Percentiles rank a stretch among this genome's conserved stretches.
phyloP scores from a whole-genome alignment of 305 asterid species.

The Plantago coronopus region DNA sequence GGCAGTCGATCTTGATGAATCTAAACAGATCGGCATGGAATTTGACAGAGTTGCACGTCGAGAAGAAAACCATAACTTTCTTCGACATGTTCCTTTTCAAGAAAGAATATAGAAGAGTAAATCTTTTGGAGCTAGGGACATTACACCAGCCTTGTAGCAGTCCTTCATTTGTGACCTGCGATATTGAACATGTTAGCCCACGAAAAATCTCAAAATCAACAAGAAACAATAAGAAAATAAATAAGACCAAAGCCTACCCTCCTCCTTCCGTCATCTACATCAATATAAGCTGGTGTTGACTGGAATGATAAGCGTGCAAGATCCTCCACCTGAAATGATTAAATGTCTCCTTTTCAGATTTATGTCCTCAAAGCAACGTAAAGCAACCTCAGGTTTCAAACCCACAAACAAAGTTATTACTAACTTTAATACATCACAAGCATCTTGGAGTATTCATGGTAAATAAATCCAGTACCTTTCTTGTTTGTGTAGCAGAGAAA shows the following conservation, averaged over 20 bases:
- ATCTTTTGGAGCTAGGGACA: slow-evolving; percentile 74
- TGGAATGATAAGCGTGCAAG: slow-evolving; percentile 89
- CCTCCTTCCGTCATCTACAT: slow-evolving; percentile 82
- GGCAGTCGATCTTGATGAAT: slow-evolving; percentile 63
- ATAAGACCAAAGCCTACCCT: slow-evolving; percentile 34
- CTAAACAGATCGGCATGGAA: slow-evolving; percentile 80
- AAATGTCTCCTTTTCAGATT: background rate
- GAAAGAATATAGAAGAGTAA: slow-evolving; percentile 82
- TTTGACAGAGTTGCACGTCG: slow-evolving; percentile 82
- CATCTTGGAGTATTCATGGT: background rate
- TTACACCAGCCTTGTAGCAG: slow-evolving; percentile 91
- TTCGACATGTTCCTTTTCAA: slow-evolving; percentile 72
- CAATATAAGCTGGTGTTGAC: slow-evolving; percentile 62
- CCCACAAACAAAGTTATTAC: too few species aligned
- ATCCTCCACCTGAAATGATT: slow-evolving; percentile 69
- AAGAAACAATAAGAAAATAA: slow-evolving; percentile 12
- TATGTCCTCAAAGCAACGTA: background rate
- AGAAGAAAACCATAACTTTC: slow-evolving; percentile 99
- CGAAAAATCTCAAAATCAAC: background rate
- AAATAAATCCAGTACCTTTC: slow-evolving; percentile 51
- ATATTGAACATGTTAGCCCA: slow-evolving; percentile 10
- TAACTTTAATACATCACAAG: too few species aligned
- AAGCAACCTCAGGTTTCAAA: too few species aligned
- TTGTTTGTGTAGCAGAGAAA: slow-evolving; percentile 95
- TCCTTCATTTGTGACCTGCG: slow-evolving; percentile 88